Base-by-base conservation (phyloP, 176 grass and related monocot species). In the Juncus inflexus region DNA sequence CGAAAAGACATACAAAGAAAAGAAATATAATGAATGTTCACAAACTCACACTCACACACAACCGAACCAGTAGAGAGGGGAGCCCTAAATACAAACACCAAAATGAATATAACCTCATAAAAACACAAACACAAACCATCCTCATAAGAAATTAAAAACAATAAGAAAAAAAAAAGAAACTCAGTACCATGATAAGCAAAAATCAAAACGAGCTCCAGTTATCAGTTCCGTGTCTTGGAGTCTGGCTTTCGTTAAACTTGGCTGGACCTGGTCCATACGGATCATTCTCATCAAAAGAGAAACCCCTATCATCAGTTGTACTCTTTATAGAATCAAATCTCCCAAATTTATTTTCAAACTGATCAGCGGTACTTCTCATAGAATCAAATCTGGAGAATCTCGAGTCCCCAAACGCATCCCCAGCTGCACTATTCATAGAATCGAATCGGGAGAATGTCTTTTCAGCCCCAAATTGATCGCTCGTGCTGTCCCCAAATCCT, bases 131-230 rank as follows among this genome's bases (percentile, higher is more conserved):
- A 39, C 52, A 57, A 61, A 64, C 40, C 39, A 76, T 66, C 35
- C 40, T 60, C 65, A 50, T 50, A 61, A 76, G 47, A 50, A 53
- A 76, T 53, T 52, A 43, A 19, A 38, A 66, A 66, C 55, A 62
- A 67, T 36, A 58, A 43, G n/a, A 67, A 55, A 37, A 66, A 64
- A 11, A 69, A 77, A 37, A 15, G 52, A 76, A 89, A 67, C 40
- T 38, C 13, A 56, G 15, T 14, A 37, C 19, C 55, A 37, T 40
- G 50, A 67, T 28, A 28, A 28, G 19, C 19, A 78, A 62, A 64
- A 38, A 72, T 86, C 83, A 99, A 86, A 99, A 99, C 11, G 88
- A 75, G 0, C 73, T 89, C 89, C 95, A 99, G 39, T 72, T 77
- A 51, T 89, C 58, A 0, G 95, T 90, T 60, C 95, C 95, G 60